phyloP scores from a whole-genome alignment of 495 filamentous ascomycete species.

The Aeminium ludgeri region DNA sequence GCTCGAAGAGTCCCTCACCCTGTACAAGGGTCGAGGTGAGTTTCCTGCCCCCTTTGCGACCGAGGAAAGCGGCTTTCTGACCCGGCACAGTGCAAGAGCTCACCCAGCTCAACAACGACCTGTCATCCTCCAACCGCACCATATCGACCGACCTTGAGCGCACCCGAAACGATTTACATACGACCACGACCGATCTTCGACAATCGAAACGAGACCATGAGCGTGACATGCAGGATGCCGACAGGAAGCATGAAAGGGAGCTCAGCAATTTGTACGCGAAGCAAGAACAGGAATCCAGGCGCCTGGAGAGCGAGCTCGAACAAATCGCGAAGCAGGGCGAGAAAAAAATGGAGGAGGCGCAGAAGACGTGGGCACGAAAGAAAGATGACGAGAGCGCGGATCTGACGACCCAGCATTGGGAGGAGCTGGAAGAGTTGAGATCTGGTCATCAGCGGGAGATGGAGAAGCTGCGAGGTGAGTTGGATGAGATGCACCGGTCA shows the following conservation, averaged over 20 bases:
- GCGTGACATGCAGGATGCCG: conserved; percentile 41
- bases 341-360: conserved; percentile 17
- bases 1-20: conserved; percentile 48
- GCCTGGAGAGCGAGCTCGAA: conserved; percentile 18
- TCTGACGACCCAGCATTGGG: conserved; percentile 30
- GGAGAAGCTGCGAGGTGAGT: conserved; percentile 24
- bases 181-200: conserved; percentile 31
- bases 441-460: conserved; percentile 38
- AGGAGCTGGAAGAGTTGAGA: conserved; percentile 33
- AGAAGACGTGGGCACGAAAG: conserved; percentile 12
- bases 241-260: conserved; percentile 23
- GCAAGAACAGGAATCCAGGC: conserved; percentile 19
- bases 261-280: conserved; percentile 18
- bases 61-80: too few species aligned
- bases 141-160: conserved; percentile 44
- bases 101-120: conserved; percentile 39
- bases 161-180: conserved; percentile 31
- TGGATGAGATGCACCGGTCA: conserved; percentile 8
- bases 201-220: conserved; percentile 36
- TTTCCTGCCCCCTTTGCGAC: too few species aligned
- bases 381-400: conserved; percentile 15
- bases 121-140: conserved; percentile 37
- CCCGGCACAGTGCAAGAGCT: conserved; percentile 43
- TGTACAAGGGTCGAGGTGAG: conserved; percentile 61
- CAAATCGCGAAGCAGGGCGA: conserved; percentile 20